Evolutionary conservation across 208 protist species (phyloP).

Genomic region (Porcisia hertigi): DNA sequence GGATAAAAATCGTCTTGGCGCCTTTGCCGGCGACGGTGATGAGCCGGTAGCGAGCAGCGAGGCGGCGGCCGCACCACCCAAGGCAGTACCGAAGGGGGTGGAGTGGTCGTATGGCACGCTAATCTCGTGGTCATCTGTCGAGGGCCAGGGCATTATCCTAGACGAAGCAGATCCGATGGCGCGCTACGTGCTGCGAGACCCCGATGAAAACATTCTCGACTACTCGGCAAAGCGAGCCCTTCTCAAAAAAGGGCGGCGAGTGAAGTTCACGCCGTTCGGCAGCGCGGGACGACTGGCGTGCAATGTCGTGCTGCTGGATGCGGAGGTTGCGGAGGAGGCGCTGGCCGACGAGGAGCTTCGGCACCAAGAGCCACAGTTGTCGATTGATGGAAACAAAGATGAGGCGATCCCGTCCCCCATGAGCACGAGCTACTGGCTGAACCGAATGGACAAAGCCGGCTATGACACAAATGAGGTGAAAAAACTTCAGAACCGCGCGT

Average conservation of each 20-base stretch:
- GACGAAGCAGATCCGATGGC: constrained; percentile 41
- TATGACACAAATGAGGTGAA: constrained; percentile 85
- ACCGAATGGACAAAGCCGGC: constrained; percentile 79
- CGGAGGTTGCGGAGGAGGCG: constrained; percentile 58
- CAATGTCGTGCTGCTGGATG: constrained; percentile 67
- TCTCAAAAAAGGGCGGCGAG: constrained; percentile 61
- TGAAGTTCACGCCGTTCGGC: constrained; percentile 80
- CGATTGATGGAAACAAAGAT: constrained; percentile 67
- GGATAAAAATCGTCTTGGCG: constrained; percentile 9
- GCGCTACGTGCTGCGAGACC: constrained; percentile 85
- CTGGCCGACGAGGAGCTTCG: constrained; percentile 56
- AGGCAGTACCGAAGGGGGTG: constrained; percentile 34
- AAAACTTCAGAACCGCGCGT: constrained; percentile 66
- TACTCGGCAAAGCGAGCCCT: constrained; percentile 48
- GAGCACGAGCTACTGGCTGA: constrained; percentile 90
- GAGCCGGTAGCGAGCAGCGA: neutral
- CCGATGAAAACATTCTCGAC: constrained; percentile 65
- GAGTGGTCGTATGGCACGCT: constrained; percentile 69
- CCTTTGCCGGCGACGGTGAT: neutral
- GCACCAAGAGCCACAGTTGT: constrained; percentile 41
- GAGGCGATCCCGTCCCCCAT: constrained; percentile 86
- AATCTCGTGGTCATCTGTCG: constrained; percentile 67
- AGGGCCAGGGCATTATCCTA: constrained; percentile 86
- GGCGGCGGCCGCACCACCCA: constrained; percentile 1
- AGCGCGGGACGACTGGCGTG: constrained; percentile 62